Evolutionary conservation across 176 grass and related monocot genomes (phyloP), one percentile per base, ranked within the genome.

Genomic region (Carex parvula): DNA sequence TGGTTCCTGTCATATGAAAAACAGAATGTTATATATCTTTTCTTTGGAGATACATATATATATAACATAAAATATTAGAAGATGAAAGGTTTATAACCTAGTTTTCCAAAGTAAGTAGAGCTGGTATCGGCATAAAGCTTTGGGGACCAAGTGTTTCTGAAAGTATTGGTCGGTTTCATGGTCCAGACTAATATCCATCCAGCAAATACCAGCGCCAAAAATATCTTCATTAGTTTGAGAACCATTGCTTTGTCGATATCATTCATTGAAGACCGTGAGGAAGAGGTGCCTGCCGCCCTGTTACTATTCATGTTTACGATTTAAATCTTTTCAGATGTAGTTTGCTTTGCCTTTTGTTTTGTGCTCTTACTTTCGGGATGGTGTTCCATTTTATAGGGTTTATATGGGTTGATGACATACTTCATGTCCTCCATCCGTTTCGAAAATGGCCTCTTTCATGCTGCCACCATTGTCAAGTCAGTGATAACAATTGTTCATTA

Each of bases 171-270:
- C 0, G 89, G 92, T 56, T 16, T n/a, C 20, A 91, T 50, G n/a
- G 83, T 79, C 92, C 92, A 91, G 8, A 87, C 32, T 78, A 87
- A 46, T 6, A 91, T 32, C 92, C 92, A 94, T 21, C 72, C 89
- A 0, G 69, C 69, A 84, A 94, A 91, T 48, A 91, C 85, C 35
- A 53, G 26, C 0, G 39, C 61, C 10, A 67, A 70, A 29, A 90
- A 66, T 20, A 86, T 75, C 53, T 84, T 62, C 60, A 84, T 37
- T 44, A 63, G 18, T 79, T 67, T 80, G 39, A 86, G 39, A 35
- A 69, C 33, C 55, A 55, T 18, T 32, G 24, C 8, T 21, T 64
- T 86, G 60, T 68, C 37, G 10, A 44, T 77, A 7, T 30, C n/a
- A 46, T 66, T 11, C 35, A 41, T 52, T 11, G 55, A 64, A 30